phyloP scores from a whole-genome alignment of 495 filamentous ascomycete species.

The Glutinoglossum americanum region DNA sequence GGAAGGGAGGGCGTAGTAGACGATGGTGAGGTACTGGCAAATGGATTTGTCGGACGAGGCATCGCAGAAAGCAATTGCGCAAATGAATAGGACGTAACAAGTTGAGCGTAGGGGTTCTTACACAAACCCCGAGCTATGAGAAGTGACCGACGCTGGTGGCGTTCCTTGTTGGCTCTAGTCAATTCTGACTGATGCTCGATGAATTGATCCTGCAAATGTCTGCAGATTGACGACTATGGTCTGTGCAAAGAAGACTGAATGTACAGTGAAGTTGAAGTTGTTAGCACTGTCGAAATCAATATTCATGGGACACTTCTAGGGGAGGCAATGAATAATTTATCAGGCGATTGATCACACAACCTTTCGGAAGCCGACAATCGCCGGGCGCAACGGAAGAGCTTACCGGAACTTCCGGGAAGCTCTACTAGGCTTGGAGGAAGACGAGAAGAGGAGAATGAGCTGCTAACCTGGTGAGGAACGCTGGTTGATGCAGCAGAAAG shows the following conservation, averaged over 20 bases:
- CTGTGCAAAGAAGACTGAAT: not conserved
- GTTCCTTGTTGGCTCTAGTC: not conserved
- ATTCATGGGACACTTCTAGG: not conserved
- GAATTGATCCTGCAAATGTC: not conserved
- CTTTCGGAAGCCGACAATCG: not conserved
- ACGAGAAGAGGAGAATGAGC: not conserved
- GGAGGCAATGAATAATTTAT: not conserved
- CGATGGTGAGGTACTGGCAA: slow-evolving; percentile 22
- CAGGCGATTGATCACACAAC: not conserved
- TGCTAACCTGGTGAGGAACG: not conserved
- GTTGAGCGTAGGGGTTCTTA: not conserved
- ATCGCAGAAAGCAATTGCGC: slow-evolving; percentile 18
- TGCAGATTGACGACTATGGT: not conserved
- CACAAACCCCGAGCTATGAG: not conserved
- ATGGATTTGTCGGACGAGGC: slow-evolving; percentile 31
- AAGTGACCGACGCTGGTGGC: not conserved
- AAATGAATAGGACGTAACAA: not conserved
- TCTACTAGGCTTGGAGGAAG: not conserved
- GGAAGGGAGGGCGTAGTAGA: slow-evolving; percentile 24
- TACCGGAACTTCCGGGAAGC: not conserved
- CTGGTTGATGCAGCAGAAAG: not conserved
- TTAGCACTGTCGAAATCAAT: not conserved
- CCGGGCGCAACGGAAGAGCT: not conserved
- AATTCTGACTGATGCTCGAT: not conserved
- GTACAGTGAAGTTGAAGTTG: not conserved